phyloP scores from a whole-genome alignment of 345 rosid genomes.

The Pistacia vera region DNA sequence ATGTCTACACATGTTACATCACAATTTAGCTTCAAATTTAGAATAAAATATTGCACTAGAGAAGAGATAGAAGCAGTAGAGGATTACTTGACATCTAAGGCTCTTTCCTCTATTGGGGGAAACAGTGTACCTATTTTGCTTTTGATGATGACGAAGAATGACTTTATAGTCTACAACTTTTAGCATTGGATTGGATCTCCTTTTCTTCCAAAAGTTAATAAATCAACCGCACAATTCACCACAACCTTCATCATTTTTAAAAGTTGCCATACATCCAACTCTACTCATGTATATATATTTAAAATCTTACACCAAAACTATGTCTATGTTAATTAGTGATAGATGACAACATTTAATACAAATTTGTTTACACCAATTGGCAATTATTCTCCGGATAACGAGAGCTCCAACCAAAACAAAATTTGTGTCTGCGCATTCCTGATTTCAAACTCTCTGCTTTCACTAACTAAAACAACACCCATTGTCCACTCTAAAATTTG shows the following conservation, averaged over 20 bases:
- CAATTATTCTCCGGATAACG: background rate
- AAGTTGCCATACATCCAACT: too few relatives aligned
- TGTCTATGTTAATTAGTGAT: background rate
- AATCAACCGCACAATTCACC: background rate
- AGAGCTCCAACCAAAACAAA: constrained; percentile 4
- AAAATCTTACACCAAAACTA: constrained; percentile 2
- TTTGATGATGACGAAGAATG: background rate
- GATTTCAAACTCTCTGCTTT: background rate
- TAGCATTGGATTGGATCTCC: background rate
- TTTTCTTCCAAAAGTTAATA: background rate
- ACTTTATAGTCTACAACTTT: background rate
- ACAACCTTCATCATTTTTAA: too few relatives aligned
- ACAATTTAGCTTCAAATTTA: background rate
- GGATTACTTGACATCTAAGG: background rate
- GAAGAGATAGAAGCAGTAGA: too few relatives aligned
- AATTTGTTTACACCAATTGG: background rate
- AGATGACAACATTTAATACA: constrained; percentile 6
- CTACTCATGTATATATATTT: background rate
- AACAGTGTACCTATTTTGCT: background rate
- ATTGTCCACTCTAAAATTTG: constrained; percentile 47
- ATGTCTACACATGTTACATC: background rate
- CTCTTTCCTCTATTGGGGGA: background rate
- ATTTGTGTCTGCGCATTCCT: background rate
- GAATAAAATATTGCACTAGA: too few relatives aligned
- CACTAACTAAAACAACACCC: background rate